A percentile compares a stretch with the other conserved stretches of the same genome.
Conservation (phyloP, 441 rosid genomes). For the Euphorbia schlechtendalii region DNA sequence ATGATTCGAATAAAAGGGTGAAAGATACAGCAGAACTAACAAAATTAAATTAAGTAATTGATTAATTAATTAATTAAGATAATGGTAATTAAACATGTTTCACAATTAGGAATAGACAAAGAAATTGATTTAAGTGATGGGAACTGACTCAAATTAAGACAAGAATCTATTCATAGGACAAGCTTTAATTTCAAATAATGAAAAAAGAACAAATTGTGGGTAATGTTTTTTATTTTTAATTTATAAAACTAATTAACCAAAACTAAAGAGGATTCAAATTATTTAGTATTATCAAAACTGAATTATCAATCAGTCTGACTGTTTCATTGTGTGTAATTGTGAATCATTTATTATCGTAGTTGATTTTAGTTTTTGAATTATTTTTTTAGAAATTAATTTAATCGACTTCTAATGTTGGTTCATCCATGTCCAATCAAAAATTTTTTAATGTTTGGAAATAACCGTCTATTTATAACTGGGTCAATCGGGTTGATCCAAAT, state of each 20-base stretch:
- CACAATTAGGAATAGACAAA: conserved; percentile 21
- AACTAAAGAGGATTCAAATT: too few species aligned
- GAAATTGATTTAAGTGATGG: conserved; percentile 4
- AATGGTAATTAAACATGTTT: conserved; percentile 21
- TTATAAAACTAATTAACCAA: too few species aligned
- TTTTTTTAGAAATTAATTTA: too few species aligned
- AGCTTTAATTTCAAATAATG: conserved; percentile 3
- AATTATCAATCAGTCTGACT: neutral
- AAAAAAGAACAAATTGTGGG: neutral
- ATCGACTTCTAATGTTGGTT: too few species aligned
- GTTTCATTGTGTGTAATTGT: too few species aligned
- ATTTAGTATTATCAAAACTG: neutral
- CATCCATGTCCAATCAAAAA: too few species aligned
- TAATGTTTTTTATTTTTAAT: neutral
- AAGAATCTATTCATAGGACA: neutral
- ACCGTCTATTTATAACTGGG: too few species aligned
- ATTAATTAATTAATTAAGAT: too few species aligned
- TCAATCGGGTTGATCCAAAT: too few species aligned
- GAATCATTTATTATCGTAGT: too few species aligned
- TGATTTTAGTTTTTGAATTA: too few species aligned
- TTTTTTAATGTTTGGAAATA: too few species aligned
- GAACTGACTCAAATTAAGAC: conserved; percentile 7
- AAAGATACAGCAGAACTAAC: conserved; percentile 34
- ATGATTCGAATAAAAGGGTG: conserved; percentile 18
- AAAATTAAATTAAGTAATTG: neutral